A percentile compares a stretch with the other conserved stretches of the same genome.
Evolutionary conservation across 1,284 basidiomycete genomes (phyloP).

Genomic region (Porphyrellus sp.): DNA sequence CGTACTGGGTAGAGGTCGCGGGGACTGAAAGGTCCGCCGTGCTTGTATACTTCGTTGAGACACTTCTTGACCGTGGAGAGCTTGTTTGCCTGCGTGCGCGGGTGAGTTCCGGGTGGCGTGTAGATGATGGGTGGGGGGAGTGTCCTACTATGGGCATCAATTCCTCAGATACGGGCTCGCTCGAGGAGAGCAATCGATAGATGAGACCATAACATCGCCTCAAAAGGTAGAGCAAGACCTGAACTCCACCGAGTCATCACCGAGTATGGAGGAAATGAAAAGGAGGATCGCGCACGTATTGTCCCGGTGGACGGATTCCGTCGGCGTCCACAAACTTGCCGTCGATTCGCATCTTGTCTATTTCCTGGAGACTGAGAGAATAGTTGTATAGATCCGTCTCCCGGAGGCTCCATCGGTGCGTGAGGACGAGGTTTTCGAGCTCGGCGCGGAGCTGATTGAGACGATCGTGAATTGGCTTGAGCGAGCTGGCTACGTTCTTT

Average conservation of each 20-base stretch:
- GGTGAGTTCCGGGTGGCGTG: not conserved
- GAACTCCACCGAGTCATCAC: not conserved
- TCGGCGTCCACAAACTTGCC: constrained; percentile 96
- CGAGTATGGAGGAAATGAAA: not conserved
- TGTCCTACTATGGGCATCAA: constrained; percentile 87
- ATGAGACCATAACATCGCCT: constrained; percentile 96
- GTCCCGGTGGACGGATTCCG: constrained; percentile 86
- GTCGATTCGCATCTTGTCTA: constrained; percentile 95
- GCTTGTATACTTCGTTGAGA: constrained; percentile 95
- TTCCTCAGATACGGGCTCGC: constrained; percentile 98
- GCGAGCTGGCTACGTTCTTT: constrained; percentile 81
- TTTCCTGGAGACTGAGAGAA: constrained; percentile 90
- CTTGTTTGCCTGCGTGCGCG: constrained; percentile 74
- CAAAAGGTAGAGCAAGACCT: constrained; percentile 91
- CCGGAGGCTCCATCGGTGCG: constrained; percentile 94
- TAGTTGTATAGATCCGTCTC: constrained; percentile 98
- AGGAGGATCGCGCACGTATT: constrained; percentile 65
- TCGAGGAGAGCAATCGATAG: constrained; percentile 92
- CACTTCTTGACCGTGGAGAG: constrained; percentile 94
- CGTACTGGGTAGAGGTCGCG: constrained; percentile 92
- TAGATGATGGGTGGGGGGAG: not conserved
- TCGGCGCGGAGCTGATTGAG: constrained; percentile 83
- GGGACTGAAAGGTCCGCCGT: constrained; percentile 93
- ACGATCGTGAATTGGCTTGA: constrained; percentile 95
- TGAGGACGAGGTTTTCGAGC: constrained; percentile 87